phyloP scores from a whole-genome alignment of 148 eudicot genomes.

The Arbutus unedo region DNA sequence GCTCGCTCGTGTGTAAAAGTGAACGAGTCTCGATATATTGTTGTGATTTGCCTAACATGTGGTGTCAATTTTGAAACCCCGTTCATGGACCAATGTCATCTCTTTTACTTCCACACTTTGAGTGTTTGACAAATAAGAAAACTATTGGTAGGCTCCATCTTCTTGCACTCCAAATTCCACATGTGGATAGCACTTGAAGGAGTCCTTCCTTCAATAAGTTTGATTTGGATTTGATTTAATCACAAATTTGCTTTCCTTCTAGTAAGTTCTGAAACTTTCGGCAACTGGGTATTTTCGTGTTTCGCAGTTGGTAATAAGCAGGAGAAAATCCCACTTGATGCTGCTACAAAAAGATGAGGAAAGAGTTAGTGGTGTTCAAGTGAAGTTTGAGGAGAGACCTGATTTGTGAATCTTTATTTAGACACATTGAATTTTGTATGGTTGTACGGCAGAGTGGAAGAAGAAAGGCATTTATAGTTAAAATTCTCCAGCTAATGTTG shows the following conservation, averaged over 20 bases:
- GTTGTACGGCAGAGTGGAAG: neutral
- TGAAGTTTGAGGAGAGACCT: constrained; percentile 12
- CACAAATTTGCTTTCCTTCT: neutral
- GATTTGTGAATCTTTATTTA: constrained; percentile 1
- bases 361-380: neutral
- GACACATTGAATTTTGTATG: neutral
- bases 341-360: constrained; percentile 16
- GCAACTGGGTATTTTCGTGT: neutral
- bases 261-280: neutral
- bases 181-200: too few species aligned
- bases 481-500: constrained; percentile 9
- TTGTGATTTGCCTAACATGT: too few species aligned
- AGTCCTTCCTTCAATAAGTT: neutral
- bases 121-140: too few species aligned
- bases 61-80: too few species aligned
- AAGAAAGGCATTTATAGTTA: constrained; percentile 6
- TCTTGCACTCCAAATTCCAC: too few species aligned
- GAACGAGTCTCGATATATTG: too few species aligned
- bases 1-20: too few species aligned
- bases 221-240: neutral
- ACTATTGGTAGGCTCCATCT: too few species aligned
- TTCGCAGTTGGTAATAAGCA: constrained; percentile 43
- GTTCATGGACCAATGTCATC: too few species aligned
- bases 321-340: constrained; percentile 25
- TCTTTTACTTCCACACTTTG: too few species aligned